These are phyloP conservation scores for Trichoderma breve DNA, from an alignment of 2,329 filamentous ascomycete genomes.

Conservation along the genomic window DNA sequence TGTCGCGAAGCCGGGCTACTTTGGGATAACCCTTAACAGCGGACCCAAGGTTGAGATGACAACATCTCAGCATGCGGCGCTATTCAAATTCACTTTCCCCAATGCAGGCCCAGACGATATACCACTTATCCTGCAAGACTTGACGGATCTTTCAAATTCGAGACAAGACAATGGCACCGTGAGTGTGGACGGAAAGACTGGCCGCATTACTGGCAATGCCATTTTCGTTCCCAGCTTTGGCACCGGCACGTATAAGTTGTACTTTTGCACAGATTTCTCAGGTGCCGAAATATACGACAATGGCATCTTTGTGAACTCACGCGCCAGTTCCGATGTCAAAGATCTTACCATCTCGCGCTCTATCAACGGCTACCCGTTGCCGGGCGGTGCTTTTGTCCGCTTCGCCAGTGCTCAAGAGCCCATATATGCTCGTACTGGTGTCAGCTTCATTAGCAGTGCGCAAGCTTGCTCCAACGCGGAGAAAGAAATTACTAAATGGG, in stretches of 20 bases:
- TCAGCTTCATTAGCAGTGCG: slow-evolving; percentile 65
- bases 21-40: slow-evolving; percentile 57
- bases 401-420: slow-evolving; percentile 52
- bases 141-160: slow-evolving; percentile 62
- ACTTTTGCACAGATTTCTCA: slow-evolving; percentile 68
- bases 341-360: slow-evolving; percentile 48
- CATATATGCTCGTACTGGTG: slow-evolving; percentile 63
- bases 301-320: slow-evolving; percentile 60
- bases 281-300: slow-evolving; percentile 57
- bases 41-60: slow-evolving; percentile 66
- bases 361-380: slow-evolving; percentile 53
- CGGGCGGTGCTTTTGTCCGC: slow-evolving; percentile 62
- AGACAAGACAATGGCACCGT: slow-evolving; percentile 57
- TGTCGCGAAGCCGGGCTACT: slow-evolving; percentile 62
- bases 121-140: slow-evolving; percentile 64
- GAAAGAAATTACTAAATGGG: slow-evolving; percentile 64
- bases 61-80: slow-evolving; percentile 59
- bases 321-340: slow-evolving; percentile 49
- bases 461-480: slow-evolving; percentile 69
- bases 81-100: slow-evolving; percentile 64
- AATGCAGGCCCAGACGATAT: slow-evolving; percentile 39
- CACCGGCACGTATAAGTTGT: slow-evolving; percentile 55
- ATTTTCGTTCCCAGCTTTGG: slow-evolving; percentile 65
- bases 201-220: slow-evolving; percentile 62
- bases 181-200: slow-evolving; percentile 52